Conservation (phyloP, 768 basidiomycete species). For the Amanita molliuscula region DNA sequence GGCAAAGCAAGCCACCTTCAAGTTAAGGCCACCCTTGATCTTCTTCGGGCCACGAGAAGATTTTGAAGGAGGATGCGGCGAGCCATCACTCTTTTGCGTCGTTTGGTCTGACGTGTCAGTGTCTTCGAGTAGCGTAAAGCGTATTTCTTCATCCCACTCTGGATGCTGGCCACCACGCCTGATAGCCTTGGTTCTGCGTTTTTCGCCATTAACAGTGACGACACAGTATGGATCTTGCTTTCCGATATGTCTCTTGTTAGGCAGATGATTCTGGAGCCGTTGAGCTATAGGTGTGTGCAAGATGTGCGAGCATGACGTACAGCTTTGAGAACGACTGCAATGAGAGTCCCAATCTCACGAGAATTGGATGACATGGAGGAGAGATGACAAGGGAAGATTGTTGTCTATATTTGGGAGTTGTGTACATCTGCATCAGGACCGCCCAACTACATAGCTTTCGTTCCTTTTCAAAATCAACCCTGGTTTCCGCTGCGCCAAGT, state of each 20-base stretch:
- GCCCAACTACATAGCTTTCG: conserved; percentile 46
- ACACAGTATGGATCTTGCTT: conserved; percentile 97
- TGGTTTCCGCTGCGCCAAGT: conserved; percentile 67
- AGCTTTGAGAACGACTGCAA: conserved; percentile 89
- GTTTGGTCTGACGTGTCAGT: conserved; percentile 36
- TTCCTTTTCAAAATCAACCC: conserved; percentile 48
- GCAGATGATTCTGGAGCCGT: conserved; percentile 62
- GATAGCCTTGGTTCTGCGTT: conserved; percentile 83
- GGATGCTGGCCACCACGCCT: conserved; percentile 97
- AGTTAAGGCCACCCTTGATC: conserved; percentile 62
- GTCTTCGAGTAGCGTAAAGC: conserved; percentile 84
- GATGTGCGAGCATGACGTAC: conserved; percentile 37
- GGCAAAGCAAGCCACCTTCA: conserved; percentile 85
- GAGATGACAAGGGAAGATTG: conserved; percentile 8
- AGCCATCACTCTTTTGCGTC: conserved; percentile 30
- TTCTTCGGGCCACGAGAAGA: conserved; percentile 31
- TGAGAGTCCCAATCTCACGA: conserved; percentile 84
- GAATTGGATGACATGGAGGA: conserved; percentile 46
- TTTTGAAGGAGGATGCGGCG: conserved; percentile 67
- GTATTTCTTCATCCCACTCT: conserved; percentile 97
- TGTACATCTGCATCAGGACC: neutral
- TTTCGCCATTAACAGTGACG: conserved; percentile 71
- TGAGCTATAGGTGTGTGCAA: conserved; percentile 13
- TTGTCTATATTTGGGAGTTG: conserved; percentile 6
- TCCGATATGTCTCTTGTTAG: conserved; percentile 85